Evolutionary conservation across 2,329 filamentous ascomycete species (phyloP).

Genomic region (Colletotrichum cordylinicola): DNA sequence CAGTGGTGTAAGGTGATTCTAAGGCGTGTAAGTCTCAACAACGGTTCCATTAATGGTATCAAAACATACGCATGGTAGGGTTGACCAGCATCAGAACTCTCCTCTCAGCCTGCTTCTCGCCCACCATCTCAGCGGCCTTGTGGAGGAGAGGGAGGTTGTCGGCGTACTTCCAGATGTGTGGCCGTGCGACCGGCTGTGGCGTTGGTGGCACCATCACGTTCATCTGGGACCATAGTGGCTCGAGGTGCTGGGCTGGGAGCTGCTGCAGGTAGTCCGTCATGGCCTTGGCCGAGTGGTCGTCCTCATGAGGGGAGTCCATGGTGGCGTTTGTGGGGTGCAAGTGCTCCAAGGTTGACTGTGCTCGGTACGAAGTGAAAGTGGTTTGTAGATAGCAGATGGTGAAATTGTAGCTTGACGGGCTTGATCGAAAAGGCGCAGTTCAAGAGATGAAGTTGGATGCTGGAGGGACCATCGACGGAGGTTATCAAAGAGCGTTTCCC

Average conservation of each 20-base stretch:
- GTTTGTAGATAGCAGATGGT: background rate
- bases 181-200: slow-evolving; percentile 47
- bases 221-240: slow-evolving; percentile 57
- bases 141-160: slow-evolving; percentile 39
- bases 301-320: slow-evolving; percentile 6
- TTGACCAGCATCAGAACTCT: slow-evolving; percentile 49
- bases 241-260: slow-evolving; percentile 35
- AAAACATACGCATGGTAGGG: slow-evolving; percentile 35
- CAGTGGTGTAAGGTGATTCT: slow-evolving; percentile 61
- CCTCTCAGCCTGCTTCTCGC: slow-evolving; percentile 45
- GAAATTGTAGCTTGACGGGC: background rate
- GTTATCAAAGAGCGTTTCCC: slow-evolving; percentile 1
- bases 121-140: slow-evolving; percentile 38
- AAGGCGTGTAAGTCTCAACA: background rate
- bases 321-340: background rate
- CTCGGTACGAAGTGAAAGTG: fast-evolving
- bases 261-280: slow-evolving; percentile 33
- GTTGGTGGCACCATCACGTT: slow-evolving; percentile 48
- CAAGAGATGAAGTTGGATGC: background rate
- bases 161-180: slow-evolving; percentile 44
- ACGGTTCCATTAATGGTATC: background rate
- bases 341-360: background rate
- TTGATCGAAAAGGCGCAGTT: background rate
- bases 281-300: slow-evolving; percentile 24
- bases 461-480: background rate